Evolutionary conservation across 2,329 filamentous ascomycete genomes (phyloP), one percentile per base, ranked within the genome.

Genomic region (Colletotrichum graminicola): DNA sequence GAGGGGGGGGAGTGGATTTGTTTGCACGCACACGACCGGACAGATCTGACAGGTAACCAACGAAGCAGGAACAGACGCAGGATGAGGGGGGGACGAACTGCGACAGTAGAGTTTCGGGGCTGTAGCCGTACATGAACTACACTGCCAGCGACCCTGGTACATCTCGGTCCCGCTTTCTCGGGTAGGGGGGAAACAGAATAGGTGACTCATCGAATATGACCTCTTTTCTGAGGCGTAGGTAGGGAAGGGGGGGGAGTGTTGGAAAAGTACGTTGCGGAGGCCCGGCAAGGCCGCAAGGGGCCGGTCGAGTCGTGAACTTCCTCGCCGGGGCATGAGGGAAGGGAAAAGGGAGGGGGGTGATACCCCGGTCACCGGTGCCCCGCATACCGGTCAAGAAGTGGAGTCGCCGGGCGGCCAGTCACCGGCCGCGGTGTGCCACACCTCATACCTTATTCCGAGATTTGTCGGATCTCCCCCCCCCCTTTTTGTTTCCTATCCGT

Each of bases 381-480:
- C 66, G 70, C 70, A 66, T 49, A 72, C 61, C 70, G 70, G 70
- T 72, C 60, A 72, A 66, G 70, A 71, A 66, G 70, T 72, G 70
- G 70, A 59, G 57, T 49, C 66, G 21, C 14, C 54, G 36, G 55
- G 49, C 69, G 68, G 65, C 69, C 69, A 71, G 69, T 71, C 69
- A 71, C 65, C 65, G 59, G 69, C 23, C 59, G 59, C 8, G 36
- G 59, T 49, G 41, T 43, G 60, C 69, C 69, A 71, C 69, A 64
- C 67, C 62, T 59, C n/a, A 12, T 10, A 62, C 32, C n/a, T 39
- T 51, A 36, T 41, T 52, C 16, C 47, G 29, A 61, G 57, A 26
- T 45, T 52, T 51, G 32, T 62, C n/a, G 41, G 18, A 21, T 61
- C 14, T 10, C 6, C 16, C 21, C 12, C 21, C 16, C 29, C 12